Conservation (phyloP, 331 rosid genomes). For the Ulmus americana region DNA sequence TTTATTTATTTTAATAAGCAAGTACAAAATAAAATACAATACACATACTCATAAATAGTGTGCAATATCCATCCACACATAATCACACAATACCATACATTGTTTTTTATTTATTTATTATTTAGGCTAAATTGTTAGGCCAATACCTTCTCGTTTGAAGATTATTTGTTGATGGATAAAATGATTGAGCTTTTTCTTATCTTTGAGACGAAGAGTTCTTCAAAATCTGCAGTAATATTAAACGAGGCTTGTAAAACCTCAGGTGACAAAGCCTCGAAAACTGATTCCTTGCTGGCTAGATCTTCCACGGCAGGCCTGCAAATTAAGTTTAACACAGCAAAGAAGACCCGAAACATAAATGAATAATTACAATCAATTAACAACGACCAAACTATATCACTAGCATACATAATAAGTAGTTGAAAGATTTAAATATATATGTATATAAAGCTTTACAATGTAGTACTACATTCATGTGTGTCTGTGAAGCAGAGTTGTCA, state of each 20-base stretch:
- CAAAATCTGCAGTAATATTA: constrained; percentile 35
- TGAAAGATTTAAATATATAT: background rate
- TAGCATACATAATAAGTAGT: too few relatives aligned
- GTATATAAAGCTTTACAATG: background rate
- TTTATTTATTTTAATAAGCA: too few relatives aligned
- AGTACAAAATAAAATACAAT: too few relatives aligned
- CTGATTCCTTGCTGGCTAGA: constrained; percentile 33
- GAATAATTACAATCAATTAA: too few relatives aligned
- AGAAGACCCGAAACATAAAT: too few relatives aligned
- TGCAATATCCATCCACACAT: too few relatives aligned
- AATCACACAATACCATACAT: too few relatives aligned
- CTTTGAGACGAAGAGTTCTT: constrained; percentile 32
- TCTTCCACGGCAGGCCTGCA: constrained; percentile 47
- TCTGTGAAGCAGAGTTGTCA: background rate
- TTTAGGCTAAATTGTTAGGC: too few relatives aligned
- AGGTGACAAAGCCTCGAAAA: constrained; percentile 40
- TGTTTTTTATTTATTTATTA: too few relatives aligned
- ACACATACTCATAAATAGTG: too few relatives aligned
- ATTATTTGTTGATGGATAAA: background rate
- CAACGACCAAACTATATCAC: background rate
- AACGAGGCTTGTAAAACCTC: constrained; percentile 34
- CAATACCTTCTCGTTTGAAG: too few relatives aligned
- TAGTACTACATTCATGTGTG: background rate
- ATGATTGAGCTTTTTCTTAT: background rate
- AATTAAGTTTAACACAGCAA: background rate